Base-by-base conservation (phyloP, 2,329 filamentous ascomycete genomes). In the Colletotrichum orbiculare region DNA sequence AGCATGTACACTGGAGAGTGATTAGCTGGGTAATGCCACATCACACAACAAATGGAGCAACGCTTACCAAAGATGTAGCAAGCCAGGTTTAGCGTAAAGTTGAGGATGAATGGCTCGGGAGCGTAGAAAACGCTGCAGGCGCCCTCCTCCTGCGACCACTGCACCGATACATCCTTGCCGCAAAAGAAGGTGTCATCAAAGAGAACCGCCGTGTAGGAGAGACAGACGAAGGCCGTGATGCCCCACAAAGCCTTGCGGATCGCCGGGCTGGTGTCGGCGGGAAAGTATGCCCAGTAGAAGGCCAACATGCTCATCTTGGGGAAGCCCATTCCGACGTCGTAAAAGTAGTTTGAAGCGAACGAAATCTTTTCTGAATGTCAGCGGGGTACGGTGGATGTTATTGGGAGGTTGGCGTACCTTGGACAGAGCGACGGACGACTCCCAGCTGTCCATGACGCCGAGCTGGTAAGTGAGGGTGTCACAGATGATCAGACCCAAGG, bases 341-440 rank as follows among this genome's bases (percentile, higher is more conserved):
- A 77, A 45, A 77, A 77, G 60, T 77, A 77, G 67, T 77, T 77
- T 43, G 75, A 77, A 0, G 75, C 71, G 15, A 77, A 77, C 1
- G 73, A 74, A 38, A 77, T 75, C 74, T 75, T 25, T 4, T 17
- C 5, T 6, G 13, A 11, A 11, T 5, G 48, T 58, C 33, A 61
- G 58, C 15, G 11, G 11, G 8, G 13, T 6, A 9, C 8, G n/a
- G 6, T 9, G 8, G 8, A 33, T 6, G 13, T 2, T 1, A 2
- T 3, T 3, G 7, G 1, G 12, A 4, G 2, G 2, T 17, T 5
- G n/a, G 8, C 2, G 2, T 67, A 70, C 75, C 70, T 77, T 77
- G 10, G 75, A 77, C 0, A 77, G 66, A 12, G 17, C 58, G 8
- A 76, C 75, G 0, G 75, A 77, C 0, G 74, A 62, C 39, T 68